phyloP scores from a whole-genome alignment of 2,329 filamentous ascomycete genomes.

The Neofusicoccum sp. region DNA sequence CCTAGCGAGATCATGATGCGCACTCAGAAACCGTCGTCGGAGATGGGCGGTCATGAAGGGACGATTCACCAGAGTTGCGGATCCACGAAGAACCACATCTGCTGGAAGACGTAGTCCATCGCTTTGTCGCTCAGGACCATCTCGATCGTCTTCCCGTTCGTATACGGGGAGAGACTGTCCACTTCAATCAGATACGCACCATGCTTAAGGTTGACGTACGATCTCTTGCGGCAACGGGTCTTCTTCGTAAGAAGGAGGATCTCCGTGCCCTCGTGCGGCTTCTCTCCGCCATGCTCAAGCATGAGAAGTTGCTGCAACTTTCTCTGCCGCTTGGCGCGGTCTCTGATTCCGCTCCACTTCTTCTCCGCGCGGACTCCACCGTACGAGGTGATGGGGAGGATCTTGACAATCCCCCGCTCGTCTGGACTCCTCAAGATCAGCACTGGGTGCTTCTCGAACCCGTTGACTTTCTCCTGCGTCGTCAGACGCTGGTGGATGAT shows the following conservation, averaged over 20 bases:
- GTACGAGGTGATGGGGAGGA: conserved; percentile 10
- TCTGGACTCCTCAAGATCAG: not conserved
- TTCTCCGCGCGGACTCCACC: not conserved
- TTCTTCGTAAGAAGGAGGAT: not conserved
- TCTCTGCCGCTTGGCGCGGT: not conserved
- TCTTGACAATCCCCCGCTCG: not conserved
- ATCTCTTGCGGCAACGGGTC: not conserved
- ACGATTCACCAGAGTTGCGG: not conserved
- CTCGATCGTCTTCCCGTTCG: not conserved
- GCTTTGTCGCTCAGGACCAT: not conserved
- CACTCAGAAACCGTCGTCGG: too few relatives aligned
- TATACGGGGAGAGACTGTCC: not conserved
- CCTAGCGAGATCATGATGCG: not conserved
- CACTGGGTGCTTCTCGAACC: conserved; percentile 9
- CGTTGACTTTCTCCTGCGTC: not conserved
- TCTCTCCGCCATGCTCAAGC: not conserved
- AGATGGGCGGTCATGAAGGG: too few relatives aligned
- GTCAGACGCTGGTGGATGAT: not conserved
- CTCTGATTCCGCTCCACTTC: not conserved
- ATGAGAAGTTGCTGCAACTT: not conserved
- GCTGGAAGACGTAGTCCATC: not conserved
- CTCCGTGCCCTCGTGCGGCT: not conserved
- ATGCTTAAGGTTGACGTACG: not conserved
- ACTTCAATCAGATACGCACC: not conserved
- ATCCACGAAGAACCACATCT: not conserved